Conservation (phyloP, 495 filamentous ascomycete genomes). For the Aspergillus homomorphus region DNA sequence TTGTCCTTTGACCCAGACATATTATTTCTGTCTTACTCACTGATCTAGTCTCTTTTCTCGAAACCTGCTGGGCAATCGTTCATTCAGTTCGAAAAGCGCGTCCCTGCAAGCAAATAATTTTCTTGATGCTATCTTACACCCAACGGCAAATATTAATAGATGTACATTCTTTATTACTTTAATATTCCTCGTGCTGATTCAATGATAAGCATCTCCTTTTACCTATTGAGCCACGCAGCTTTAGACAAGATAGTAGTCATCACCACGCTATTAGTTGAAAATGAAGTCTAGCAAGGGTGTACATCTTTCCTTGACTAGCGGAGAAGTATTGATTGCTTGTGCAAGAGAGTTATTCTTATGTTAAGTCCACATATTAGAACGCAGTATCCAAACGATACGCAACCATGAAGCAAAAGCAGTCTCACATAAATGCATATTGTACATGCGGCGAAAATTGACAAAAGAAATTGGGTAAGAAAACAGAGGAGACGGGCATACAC, state of each 20-base stretch:
- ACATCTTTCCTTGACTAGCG: no score
- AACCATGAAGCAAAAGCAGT: background rate
- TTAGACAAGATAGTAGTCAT: no score
- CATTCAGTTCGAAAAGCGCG: slow-evolving; percentile 43
- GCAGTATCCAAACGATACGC: background rate
- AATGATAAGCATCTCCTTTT: background rate
- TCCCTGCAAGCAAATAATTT: slow-evolving; percentile 24
- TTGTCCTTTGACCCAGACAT: background rate
- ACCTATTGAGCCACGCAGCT: no score
- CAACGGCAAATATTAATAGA: background rate
- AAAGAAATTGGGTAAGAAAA: background rate
- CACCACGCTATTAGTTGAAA: no score
- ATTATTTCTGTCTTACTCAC: slow-evolving; percentile 13
- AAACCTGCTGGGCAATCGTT: slow-evolving; percentile 44
- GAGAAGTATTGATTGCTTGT: no score
- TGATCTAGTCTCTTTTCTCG: slow-evolving; percentile 47
- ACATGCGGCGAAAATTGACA: background rate
- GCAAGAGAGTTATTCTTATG: background rate
- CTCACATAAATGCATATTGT: background rate
- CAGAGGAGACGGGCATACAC: slow-evolving; percentile 11
- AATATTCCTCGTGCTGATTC: background rate
- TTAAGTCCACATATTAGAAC: background rate
- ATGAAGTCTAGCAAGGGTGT: no score
- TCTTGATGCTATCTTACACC: background rate
- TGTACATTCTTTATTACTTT: background rate